phyloP scores from a whole-genome alignment of 345 rosid genomes.

The Angophora floribunda region DNA sequence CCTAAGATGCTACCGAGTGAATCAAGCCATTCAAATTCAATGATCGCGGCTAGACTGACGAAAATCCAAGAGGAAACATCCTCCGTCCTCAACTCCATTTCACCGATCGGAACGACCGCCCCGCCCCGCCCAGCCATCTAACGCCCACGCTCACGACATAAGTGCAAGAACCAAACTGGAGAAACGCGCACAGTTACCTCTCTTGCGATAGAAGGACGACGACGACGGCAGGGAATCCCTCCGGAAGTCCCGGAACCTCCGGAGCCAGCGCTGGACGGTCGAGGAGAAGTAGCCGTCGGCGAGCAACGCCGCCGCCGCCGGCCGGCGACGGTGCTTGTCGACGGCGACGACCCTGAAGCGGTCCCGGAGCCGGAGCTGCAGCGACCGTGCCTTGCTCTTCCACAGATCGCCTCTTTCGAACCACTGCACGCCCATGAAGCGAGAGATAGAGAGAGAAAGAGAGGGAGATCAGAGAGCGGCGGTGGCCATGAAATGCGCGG shows the following conservation, averaged over 20 bases:
- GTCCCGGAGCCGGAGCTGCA: slow-evolving; percentile 66
- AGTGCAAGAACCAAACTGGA: neutral
- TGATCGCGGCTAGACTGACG: too few species aligned
- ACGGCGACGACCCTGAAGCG: slow-evolving; percentile 80
- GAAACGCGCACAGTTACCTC: slow-evolving; percentile 31
- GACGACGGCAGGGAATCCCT: slow-evolving; percentile 73
- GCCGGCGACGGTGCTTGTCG: slow-evolving; percentile 32
- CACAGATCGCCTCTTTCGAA: slow-evolving; percentile 69
- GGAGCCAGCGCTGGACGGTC: slow-evolving; percentile 46
- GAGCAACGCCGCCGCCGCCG: slow-evolving; percentile 15
- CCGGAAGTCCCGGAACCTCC: slow-evolving; percentile 67
- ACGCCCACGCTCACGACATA: neutral
- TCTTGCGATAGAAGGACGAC: slow-evolving; percentile 57
- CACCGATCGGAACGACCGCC: neutral
- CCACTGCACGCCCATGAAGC: slow-evolving; percentile 38
- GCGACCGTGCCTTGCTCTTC: slow-evolving; percentile 53
- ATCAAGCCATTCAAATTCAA: neutral
- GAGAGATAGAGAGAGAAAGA: neutral
- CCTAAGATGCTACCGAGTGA: neutral
- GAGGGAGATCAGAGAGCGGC: neutral
- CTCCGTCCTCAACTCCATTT: neutral
- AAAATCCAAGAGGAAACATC: neutral
- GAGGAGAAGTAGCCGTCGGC: slow-evolving; percentile 56
- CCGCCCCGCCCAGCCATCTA: neutral
- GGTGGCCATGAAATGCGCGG: neutral